These are phyloP conservation scores for Saccharum officinarum DNA, from an alignment of 176 grass and related monocot species.

Conservation along the genomic window DNA sequence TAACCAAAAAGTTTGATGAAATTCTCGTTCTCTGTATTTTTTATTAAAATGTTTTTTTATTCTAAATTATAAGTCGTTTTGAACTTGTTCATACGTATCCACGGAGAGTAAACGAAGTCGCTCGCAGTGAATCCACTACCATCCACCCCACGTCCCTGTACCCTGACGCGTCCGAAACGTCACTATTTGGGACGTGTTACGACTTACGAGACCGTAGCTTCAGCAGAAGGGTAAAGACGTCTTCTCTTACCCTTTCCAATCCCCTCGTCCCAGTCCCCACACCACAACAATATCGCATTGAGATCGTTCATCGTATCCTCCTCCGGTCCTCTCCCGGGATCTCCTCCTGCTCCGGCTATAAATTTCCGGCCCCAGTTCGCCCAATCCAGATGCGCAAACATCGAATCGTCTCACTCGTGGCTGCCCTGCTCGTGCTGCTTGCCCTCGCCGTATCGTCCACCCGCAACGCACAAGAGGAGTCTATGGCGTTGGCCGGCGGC, in stretches of 20 bases:
- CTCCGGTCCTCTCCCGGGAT: neutral
- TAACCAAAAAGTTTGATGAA: neutral
- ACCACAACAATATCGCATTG: too few relatives aligned
- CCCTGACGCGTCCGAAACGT: too few relatives aligned
- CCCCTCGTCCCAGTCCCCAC: neutral
- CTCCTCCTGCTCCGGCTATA: conserved; percentile 20
- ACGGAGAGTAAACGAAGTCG: too few relatives aligned
- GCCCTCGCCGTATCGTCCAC: conserved; percentile 3
- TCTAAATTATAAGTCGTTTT: too few relatives aligned
- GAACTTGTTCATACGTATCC: too few relatives aligned
- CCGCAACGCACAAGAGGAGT: neutral
- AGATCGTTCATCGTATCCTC: neutral
- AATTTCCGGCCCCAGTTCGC: conserved; percentile 10
- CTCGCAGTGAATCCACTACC: too few relatives aligned
- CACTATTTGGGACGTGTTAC: too few relatives aligned
- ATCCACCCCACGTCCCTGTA: too few relatives aligned
- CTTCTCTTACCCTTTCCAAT: neutral
- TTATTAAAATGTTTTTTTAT: too few relatives aligned
- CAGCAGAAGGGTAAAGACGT: too few relatives aligned
- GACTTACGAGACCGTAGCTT: too few relatives aligned
- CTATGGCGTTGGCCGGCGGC: conserved; percentile 45
- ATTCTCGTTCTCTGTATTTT: neutral
- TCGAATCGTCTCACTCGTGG: neutral
- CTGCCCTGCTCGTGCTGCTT: conserved; percentile 25
- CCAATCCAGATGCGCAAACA: conserved; percentile 30